These are phyloP conservation scores for Rhizomucor pusillus DNA, from an alignment of 371 early-diverging fungal genomes.

Conservation along the genomic window DNA sequence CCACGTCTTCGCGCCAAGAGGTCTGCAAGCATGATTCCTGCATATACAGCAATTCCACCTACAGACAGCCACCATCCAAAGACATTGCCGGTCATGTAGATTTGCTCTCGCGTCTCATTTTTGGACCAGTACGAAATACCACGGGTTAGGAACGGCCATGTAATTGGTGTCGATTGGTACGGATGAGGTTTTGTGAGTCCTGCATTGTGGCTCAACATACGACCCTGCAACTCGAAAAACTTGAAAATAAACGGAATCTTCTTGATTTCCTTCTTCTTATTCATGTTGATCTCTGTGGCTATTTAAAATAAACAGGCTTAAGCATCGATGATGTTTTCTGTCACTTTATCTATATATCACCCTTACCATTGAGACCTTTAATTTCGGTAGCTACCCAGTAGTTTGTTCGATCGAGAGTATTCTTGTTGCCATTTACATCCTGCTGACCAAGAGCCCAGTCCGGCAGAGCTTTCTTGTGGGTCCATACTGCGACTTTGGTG, in stretches of 20 bases:
- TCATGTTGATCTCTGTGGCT: slow-evolving; percentile 33
- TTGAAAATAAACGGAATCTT: slow-evolving; percentile 74
- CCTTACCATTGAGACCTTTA: slow-evolving; percentile 61
- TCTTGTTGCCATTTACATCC: slow-evolving; percentile 96
- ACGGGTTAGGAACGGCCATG: slow-evolving; percentile 89
- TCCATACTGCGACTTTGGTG: slow-evolving; percentile 81
- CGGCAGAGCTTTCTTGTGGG: slow-evolving; percentile 76
- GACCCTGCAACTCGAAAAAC: slow-evolving; percentile 84
- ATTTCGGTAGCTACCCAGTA: slow-evolving; percentile 78
- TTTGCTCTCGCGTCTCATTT: slow-evolving; percentile 66
- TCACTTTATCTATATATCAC: too few relatives aligned
- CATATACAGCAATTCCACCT: slow-evolving; percentile 56
- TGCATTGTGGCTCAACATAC: slow-evolving; percentile 91
- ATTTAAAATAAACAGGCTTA: neutral
- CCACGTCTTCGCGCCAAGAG: slow-evolving; percentile 70
- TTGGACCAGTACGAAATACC: slow-evolving; percentile 96
- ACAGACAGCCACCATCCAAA: slow-evolving; percentile 86
- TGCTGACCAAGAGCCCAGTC: slow-evolving; percentile 95
- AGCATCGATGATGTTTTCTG: neutral
- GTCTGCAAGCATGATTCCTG: slow-evolving; percentile 56
- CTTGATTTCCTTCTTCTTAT: slow-evolving; percentile 38
- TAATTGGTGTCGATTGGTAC: slow-evolving; percentile 78
- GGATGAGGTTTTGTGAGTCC: slow-evolving; percentile 91
- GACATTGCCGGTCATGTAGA: slow-evolving; percentile 98
- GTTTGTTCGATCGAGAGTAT: slow-evolving; percentile 66